phyloP scores from a whole-genome alignment of 2,329 filamentous ascomycete genomes.

The Pseudocercospora cruenta region DNA sequence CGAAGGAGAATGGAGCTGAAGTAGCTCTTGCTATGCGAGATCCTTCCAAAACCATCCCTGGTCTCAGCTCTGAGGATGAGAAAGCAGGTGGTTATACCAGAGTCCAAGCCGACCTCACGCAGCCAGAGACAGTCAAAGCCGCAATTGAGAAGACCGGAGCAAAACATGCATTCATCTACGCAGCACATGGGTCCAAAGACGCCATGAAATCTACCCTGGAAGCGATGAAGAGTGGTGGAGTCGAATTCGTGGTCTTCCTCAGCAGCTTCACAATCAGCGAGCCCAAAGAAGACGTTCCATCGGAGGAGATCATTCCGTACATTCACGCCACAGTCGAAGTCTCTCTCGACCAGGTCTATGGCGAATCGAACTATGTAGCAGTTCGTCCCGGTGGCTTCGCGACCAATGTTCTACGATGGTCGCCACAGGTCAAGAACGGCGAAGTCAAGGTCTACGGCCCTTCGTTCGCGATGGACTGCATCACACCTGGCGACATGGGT shows the following conservation, averaged over 20 bases:
- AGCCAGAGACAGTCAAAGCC: slow-evolving; percentile 45
- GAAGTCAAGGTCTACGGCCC: slow-evolving; percentile 41
- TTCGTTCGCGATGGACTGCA: slow-evolving; percentile 43
- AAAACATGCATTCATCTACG: slow-evolving; percentile 55
- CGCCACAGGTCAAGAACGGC: slow-evolving; percentile 34
- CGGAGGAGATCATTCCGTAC: slow-evolving; percentile 43
- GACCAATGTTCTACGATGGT: slow-evolving; percentile 46
- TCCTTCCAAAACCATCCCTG: slow-evolving; percentile 47
- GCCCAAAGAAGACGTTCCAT: slow-evolving; percentile 30
- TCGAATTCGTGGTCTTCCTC: slow-evolving; percentile 53
- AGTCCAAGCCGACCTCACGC: slow-evolving; percentile 51
- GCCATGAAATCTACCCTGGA: slow-evolving; percentile 46
- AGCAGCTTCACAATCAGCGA: slow-evolving; percentile 44
- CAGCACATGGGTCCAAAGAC: slow-evolving; percentile 40
- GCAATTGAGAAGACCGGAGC: slow-evolving; percentile 51
- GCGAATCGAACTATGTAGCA: slow-evolving; percentile 43
- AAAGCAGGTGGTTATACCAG: slow-evolving; percentile 40
- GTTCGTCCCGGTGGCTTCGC: slow-evolving; percentile 51
- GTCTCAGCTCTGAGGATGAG: slow-evolving; percentile 38
- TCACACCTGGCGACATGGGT: slow-evolving; percentile 53
- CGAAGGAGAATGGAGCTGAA: slow-evolving; percentile 46
- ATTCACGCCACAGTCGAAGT: slow-evolving; percentile 52
- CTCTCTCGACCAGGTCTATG: slow-evolving; percentile 47
- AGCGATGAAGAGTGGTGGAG: slow-evolving; percentile 51
- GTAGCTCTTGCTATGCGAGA: slow-evolving; percentile 56